Conservation (phyloP, 805 yeast species). For the Ogataea allantospora region DNA sequence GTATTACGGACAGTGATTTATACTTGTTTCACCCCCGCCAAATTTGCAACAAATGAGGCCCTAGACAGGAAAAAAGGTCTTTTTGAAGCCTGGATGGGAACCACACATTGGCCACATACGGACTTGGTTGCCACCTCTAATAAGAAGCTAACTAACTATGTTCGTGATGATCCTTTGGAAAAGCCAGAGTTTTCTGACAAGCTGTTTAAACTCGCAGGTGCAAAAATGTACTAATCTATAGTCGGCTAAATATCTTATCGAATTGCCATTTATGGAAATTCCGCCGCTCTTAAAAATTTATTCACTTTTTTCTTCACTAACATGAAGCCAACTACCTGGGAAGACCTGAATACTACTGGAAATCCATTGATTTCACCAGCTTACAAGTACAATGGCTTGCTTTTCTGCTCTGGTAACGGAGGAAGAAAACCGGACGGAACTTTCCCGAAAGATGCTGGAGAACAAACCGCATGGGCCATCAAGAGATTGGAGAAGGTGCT, state of each 20-base stretch:
- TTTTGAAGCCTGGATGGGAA: conserved; percentile 26
- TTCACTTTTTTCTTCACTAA: background rate
- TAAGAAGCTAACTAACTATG: conserved; percentile 1
- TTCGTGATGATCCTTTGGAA: conserved; percentile 23
- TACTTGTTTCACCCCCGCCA: conserved; percentile 32
- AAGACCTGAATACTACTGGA: conserved; percentile 30
- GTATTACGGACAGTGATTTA: conserved; percentile 31
- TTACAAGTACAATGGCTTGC: conserved; percentile 38
- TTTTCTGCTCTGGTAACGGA: conserved; percentile 49
- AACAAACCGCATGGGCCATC: conserved; percentile 47
- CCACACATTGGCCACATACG: conserved; percentile 36
- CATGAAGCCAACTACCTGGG: conserved; percentile 28
- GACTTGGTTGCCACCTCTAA: conserved; percentile 25
- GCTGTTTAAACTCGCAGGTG: conserved; percentile 31
- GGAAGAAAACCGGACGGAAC: conserved; percentile 37
- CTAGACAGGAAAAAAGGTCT: conserved; percentile 21
- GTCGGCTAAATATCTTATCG: too few relatives aligned
- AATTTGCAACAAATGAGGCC: conserved; percentile 32
- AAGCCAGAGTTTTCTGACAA: conserved; percentile 28
- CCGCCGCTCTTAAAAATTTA: background rate
- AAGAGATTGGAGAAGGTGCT: conserved; percentile 42
- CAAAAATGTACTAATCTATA: conserved; percentile 3
- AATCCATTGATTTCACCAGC: conserved; percentile 40
- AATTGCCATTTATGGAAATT: too few relatives aligned
- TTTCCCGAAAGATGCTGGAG: conserved; percentile 38